phyloP scores from a whole-genome alignment of 2,329 filamentous ascomycete genomes.

The Fragosphaeria purpurea region DNA sequence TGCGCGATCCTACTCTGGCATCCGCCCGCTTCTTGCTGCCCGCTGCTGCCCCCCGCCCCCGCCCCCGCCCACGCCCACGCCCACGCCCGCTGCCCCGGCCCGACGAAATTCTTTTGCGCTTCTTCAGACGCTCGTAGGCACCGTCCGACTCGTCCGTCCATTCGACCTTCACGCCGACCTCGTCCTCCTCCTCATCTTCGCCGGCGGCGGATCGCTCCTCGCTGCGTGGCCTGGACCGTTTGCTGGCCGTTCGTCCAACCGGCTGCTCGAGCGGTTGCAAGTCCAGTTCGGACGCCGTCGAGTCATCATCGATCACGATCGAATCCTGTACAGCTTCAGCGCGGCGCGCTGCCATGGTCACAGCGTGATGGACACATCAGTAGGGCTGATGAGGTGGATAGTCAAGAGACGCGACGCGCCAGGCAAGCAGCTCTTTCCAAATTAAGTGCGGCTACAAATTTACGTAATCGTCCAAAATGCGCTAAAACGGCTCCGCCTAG shows the following conservation, averaged over 20 bases:
- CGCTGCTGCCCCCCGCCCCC: slow-evolving; percentile 15
- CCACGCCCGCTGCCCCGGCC: slow-evolving; percentile 34
- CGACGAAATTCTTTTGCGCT: slow-evolving; percentile 30
- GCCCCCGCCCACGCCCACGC: slow-evolving; percentile 10
- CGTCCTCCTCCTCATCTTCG: slow-evolving; percentile 23
- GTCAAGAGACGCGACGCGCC: too few species aligned
- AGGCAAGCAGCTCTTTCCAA: too few species aligned
- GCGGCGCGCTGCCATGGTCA: slow-evolving; percentile 7
- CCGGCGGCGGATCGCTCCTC: too few species aligned
- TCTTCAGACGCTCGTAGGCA: slow-evolving; percentile 55
- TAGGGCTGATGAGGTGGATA: not conserved
- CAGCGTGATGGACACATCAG: too few species aligned
- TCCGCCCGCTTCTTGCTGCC: slow-evolving; percentile 31
- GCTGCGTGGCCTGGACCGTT: too few species aligned
- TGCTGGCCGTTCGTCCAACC: too few species aligned
- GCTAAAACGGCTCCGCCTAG: too few species aligned
- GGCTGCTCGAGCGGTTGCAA: not conserved
- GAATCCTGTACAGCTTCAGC: not conserved
- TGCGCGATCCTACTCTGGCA: slow-evolving; percentile 31
- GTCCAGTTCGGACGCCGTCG: slow-evolving; percentile 5
- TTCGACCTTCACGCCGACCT: slow-evolving; percentile 19
- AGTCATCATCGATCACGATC: slow-evolving; percentile 5
- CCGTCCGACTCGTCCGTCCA: slow-evolving; percentile 52
- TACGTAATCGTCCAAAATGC: too few species aligned
- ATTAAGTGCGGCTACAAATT: not conserved